phyloP scores from a whole-genome alignment of 352 stramenopile genomes.

The Phytophthora pseudosyringae region DNA sequence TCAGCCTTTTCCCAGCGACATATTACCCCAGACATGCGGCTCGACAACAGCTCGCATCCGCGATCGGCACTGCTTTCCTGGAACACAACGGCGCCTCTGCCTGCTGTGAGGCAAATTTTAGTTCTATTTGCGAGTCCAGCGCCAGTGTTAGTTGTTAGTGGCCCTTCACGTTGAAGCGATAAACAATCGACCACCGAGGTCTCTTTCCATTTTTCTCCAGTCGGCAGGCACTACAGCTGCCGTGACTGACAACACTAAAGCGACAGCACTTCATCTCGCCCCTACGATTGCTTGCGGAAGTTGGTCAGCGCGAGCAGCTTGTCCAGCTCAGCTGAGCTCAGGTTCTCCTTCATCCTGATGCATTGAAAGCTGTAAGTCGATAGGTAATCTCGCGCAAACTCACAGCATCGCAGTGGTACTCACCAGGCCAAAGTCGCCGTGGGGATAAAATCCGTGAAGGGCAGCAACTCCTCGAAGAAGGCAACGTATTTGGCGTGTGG shows the following conservation, averaged over 20 bases:
- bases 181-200: conserved; percentile 21
- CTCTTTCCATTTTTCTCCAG: conserved; percentile 28
- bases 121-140: conserved; percentile 6
- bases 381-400: neutral
- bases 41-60: conserved; percentile 26
- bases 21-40: conserved; percentile 16
- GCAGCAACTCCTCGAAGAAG: conserved; percentile 86
- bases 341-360: conserved; percentile 67
- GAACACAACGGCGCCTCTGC: conserved; percentile 7
- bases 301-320: conserved; percentile 33
- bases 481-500: conserved; percentile 90
- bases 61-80: conserved; percentile 32
- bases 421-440: conserved; percentile 94
- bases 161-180: conserved; percentile 22
- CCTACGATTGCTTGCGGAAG: conserved; percentile 31
- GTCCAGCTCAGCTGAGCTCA: conserved; percentile 45
- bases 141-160: conserved; percentile 4
- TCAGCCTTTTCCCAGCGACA: conserved; percentile 19
- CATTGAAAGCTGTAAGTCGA: neutral
- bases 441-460: conserved; percentile 96
- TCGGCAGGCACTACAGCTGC: conserved; percentile 18
- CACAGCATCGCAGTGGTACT: conserved; percentile 1
- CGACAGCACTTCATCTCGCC: conserved; percentile 8
- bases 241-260: conserved; percentile 1
- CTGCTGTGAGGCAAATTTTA: conserved; percentile 14